These are phyloP conservation scores for Paxillus involutus DNA, from an alignment of 768 basidiomycete genomes.

Conservation along the genomic window DNA sequence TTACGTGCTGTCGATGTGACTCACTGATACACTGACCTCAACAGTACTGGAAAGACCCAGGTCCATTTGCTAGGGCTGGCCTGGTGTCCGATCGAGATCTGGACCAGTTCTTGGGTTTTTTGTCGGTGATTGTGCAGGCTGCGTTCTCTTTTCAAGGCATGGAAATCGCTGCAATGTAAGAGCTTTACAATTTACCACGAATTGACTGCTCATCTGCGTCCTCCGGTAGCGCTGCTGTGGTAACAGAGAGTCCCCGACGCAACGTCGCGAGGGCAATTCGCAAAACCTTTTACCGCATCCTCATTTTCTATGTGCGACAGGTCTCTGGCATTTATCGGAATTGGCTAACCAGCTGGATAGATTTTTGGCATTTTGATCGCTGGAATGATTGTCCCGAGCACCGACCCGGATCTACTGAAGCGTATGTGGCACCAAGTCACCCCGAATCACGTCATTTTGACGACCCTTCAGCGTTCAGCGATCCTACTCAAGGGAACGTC, in stretches of 20 bases:
- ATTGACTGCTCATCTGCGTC: constrained; percentile 2
- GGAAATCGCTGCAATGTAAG: too few relatives aligned
- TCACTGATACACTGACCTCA: background rate
- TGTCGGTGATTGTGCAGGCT: constrained; percentile 48
- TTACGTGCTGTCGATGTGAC: background rate
- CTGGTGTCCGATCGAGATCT: constrained; percentile 33
- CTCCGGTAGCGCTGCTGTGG: constrained; percentile 60
- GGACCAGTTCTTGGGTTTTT: constrained; percentile 42
- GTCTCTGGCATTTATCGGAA: background rate
- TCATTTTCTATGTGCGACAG: constrained; percentile 65
- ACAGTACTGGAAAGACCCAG: constrained; percentile 74
- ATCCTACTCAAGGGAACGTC: constrained; percentile 50
- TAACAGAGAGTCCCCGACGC: constrained; percentile 74
- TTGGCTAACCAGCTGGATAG: constrained; percentile 25
- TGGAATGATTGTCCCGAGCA: constrained; percentile 74
- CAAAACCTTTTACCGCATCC: constrained; percentile 77
- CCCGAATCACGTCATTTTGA: background rate
- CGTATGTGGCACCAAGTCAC: constrained; percentile 17
- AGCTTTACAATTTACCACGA: too few relatives aligned
- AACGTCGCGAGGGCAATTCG: constrained; percentile 78
- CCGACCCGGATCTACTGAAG: constrained; percentile 50
- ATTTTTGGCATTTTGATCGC: constrained; percentile 67
- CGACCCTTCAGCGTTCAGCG: constrained; percentile 43
- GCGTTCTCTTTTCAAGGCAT: too few relatives aligned
- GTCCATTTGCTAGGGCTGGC: constrained; percentile 35